phyloP scores from a whole-genome alignment of 768 basidiomycete genomes.

The Hysterangium stoloniferum region DNA sequence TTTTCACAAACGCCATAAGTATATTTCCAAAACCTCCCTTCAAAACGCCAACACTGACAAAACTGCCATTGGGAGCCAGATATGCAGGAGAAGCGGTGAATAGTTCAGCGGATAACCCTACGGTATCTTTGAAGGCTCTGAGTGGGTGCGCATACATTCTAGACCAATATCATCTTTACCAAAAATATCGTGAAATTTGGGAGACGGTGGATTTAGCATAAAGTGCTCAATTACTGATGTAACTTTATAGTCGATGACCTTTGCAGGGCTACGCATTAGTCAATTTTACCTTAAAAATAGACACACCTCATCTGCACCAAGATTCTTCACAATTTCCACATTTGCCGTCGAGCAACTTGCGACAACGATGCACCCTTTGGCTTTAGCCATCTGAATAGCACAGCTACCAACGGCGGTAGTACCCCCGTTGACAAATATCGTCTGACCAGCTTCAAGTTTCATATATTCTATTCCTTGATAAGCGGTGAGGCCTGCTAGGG shows the following conservation, averaged over 20 bases:
- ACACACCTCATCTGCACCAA: slow-evolving; percentile 64
- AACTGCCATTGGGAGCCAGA: slow-evolving; percentile 44
- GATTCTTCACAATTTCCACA: slow-evolving; percentile 42
- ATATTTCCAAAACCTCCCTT: slow-evolving; percentile 27
- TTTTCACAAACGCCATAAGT: slow-evolving; percentile 25
- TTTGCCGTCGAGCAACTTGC: slow-evolving; percentile 56
- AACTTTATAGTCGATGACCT: slow-evolving; percentile 59
- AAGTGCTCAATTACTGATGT: slow-evolving; percentile 42
- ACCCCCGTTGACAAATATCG: slow-evolving; percentile 64
- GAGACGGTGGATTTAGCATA: slow-evolving; percentile 33
- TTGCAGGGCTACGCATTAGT: background rate
- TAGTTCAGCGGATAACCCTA: slow-evolving; percentile 20
- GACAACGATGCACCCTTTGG: slow-evolving; percentile 47
- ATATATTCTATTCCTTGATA: slow-evolving; percentile 43
- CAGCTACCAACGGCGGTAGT: slow-evolving; percentile 60
- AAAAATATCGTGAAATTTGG: slow-evolving; percentile 49
- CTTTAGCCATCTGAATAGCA: slow-evolving; percentile 69
- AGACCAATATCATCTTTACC: slow-evolving; percentile 51
- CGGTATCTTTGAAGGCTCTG: background rate
- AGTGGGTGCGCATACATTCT: too few relatives aligned
- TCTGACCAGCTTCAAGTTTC: slow-evolving; percentile 48
- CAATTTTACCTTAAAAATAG: too few relatives aligned
- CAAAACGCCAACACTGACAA: slow-evolving; percentile 40
- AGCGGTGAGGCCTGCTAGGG: slow-evolving; percentile 52
- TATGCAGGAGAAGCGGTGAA: slow-evolving; percentile 46